Base-by-base conservation (phyloP, 768 basidiomycete species). In the Boletus speciosus region DNA sequence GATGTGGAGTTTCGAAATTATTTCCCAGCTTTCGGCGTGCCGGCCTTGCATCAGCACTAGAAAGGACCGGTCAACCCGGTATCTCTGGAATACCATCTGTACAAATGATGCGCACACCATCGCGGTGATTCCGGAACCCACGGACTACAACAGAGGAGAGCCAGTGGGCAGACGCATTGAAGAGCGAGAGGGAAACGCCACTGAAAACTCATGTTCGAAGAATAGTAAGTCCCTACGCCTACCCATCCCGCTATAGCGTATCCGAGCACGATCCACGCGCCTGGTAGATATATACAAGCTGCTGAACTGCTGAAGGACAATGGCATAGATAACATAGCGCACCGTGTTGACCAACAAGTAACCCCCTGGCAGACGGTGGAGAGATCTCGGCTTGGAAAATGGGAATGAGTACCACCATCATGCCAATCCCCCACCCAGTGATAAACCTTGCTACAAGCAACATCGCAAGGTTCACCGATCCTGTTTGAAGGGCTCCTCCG, bases 41-140 rank as follows among this genome's bases (percentile, higher is more conserved):
- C 46, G 46, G 23, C 46, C 46, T 47, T 47, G 46, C 23, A 47
- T 36, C 21, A 47, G 34, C 46, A 47, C 46, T 47, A n/a, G 32
- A 36, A 35, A 15, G 23, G 21, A 45, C n/a, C 12, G 23, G 34
- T 34, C 16, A 36, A 36, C 4, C 16, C n/a, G n/a, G 16, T 15
- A 21, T 47, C 14, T 32, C 45, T 32, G 10, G 44, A 31, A 16
- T 23, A 15, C 15, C 9, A 35, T 35, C 10, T 23, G 15, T 25
- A 25, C 4, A 21, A 6, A 32, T 25, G 7, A 35, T 35, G 15
- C 46, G 34, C 34, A 47, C 21, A 23, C 49, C 31, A 32, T 11
- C 42, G 44, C 1, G 49, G 41, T 25, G 31, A 50, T n/a, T 50
- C 41, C 12, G 41, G 49, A 19, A 47, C 14, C 31, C 34, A 47